Base-by-base conservation (phyloP, 169 alveolate species). In the Plasmodium chabaudi region DNA sequence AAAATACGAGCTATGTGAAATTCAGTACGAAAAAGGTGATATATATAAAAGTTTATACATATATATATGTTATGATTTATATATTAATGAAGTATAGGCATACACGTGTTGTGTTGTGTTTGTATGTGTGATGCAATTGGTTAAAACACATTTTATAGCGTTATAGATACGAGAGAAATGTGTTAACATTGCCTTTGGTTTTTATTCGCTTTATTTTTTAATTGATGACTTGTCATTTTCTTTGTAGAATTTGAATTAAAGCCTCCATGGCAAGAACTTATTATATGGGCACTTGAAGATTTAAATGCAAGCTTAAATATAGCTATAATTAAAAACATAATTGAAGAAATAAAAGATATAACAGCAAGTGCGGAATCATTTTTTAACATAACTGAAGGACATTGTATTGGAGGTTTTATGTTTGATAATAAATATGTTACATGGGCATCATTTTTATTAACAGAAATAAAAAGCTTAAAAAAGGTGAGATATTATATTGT, bases 281-380 rank as follows among this genome's bases (percentile, higher is more conserved):
- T 75, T 39, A 63, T 63, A 67, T 75, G 88, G 88, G 88, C 69
- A 12, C 47, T 59, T 55, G 42, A 47, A n/a, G 88, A 75, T 42
- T 63, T 75, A 55, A 63, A 75, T 56, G 72, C 64, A 63, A 63
- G 63, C 47, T 47, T 61, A 56, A 75, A 10, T 21, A 47, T 75
- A n/a, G 39, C 9, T 46, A 67, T 13, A 1, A 64, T 75, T 39
- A 10, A 75, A 44, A 75, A 63, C 13, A 64, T 68, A 63, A 75
- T 75, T n/a, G 88, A 75, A 75, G 74, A 75, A 63, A 75, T 75
- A 61, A 75, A 75, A 49, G 88, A 75, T 44, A 75, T 75, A 63
- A 75, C 88, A 21, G 23, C 51, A 63, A 74, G 61, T 75, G 88
- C 63, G 51, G 88, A 75, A 68, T 61, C 61, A 0, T 75, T 46